Evolutionary conservation across 2,329 filamentous ascomycete genomes (phyloP).

Genomic region (Colletotrichum sp.): DNA sequence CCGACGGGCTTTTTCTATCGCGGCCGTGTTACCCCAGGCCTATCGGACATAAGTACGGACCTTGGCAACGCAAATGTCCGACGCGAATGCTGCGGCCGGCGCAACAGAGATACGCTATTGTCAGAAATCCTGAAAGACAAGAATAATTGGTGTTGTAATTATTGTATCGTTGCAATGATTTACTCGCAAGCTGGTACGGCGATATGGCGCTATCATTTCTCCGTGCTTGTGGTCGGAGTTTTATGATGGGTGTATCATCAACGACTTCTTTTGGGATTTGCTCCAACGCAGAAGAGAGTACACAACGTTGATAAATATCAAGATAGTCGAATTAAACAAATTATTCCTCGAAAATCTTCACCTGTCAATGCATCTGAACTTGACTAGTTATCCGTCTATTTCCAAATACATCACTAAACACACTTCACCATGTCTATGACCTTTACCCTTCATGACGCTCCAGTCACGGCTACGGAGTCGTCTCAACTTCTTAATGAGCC

Average conservation of each 20-base stretch:
- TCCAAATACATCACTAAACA: background rate
- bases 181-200: background rate
- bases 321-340: background rate
- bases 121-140: background rate
- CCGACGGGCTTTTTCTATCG: background rate
- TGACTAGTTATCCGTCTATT: background rate
- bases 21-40: background rate
- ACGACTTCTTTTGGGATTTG: background rate
- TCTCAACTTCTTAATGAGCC: background rate
- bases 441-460: background rate
- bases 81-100: background rate
- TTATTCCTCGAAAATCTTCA: rapidly evolving
- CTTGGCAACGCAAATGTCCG: background rate
- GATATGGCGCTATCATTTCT: background rate
- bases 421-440: background rate
- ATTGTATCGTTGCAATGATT: background rate
- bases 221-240: background rate
- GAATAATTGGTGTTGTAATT: background rate
- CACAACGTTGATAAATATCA: background rate
- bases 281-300: background rate
- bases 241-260: background rate
- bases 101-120: background rate
- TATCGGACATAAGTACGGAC: background rate
- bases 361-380: background rate
- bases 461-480: background rate